Evolutionary conservation across 805 yeast genomes (phyloP).

Genomic region (Ogataea nonfermentans): DNA sequence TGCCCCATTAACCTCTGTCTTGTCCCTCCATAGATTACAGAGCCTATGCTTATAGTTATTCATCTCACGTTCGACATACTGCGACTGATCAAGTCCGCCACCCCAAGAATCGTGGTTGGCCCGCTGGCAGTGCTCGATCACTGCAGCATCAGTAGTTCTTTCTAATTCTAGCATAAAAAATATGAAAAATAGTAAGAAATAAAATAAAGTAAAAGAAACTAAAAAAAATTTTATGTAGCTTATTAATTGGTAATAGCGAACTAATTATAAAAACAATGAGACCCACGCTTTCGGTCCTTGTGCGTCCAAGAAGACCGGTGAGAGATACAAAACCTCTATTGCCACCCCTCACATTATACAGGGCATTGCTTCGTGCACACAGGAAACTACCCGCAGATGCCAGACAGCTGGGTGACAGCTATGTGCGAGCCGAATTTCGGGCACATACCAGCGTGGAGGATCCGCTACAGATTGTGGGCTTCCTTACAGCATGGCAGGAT

Average conservation of each 20-base stretch:
- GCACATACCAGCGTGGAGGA: constrained; percentile 80
- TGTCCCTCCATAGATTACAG: constrained; percentile 24
- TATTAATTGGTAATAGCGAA: no score
- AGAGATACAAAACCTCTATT: constrained; percentile 46
- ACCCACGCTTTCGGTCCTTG: constrained; percentile 34
- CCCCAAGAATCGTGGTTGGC: constrained; percentile 30
- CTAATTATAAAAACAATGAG: no score
- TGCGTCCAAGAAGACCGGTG: constrained; percentile 28
- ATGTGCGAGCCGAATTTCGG: constrained; percentile 85
- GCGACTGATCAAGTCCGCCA: constrained; percentile 17
- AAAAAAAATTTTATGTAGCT: no score
- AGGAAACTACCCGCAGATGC: constrained; percentile 61
- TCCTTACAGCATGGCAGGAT: constrained; percentile 92
- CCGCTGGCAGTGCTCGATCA: constrained; percentile 23
- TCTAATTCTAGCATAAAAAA: constrained; percentile 16
- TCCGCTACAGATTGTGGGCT: constrained; percentile 92
- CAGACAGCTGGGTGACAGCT: constrained; percentile 81
- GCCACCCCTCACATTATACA: constrained; percentile 80
- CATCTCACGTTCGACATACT: constrained; percentile 27
- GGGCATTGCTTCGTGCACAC: constrained; percentile 83
- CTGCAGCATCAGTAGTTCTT: constrained; percentile 17
- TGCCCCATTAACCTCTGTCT: constrained; percentile 19
- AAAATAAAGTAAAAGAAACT: neutral
- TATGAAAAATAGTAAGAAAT: neutral
- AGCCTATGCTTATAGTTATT: constrained; percentile 15